Base-by-base conservation (phyloP, 2,329 filamentous ascomycete species). In the Coniochaeta sp. region DNA sequence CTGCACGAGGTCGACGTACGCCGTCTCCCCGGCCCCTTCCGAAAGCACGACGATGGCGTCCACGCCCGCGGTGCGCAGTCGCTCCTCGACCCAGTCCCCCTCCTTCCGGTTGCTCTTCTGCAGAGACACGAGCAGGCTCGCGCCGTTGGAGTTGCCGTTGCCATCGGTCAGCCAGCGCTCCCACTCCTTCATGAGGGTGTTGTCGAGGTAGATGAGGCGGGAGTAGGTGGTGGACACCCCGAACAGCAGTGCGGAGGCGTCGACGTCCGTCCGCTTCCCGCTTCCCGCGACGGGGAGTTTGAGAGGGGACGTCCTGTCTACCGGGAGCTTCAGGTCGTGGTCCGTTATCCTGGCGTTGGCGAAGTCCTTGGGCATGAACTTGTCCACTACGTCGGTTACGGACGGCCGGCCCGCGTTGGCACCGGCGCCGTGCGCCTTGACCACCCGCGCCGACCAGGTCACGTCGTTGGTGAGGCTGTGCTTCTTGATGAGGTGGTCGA, bases 131-230 rank as follows among this genome's bases (percentile, higher is more conserved):
- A 75, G 57, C 12, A 76, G 56, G 5, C 63, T 67, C 3, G 72
- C 73, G 10, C 74, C 74, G 53, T 75, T 76, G 2, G 68, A 69
- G 12, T 59, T 57, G 3, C 66, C 63, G 8, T 63, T 62, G 3
- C 70, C 69, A 42, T 72, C 63, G 0, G 74, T 74, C 51, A 76
- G 65, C 72, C 72, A 76, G 3, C 72, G 65, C 32, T 69, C 62
- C 74, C 73, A 76, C 52, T 71, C 67, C 38, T 62, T 63, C 6
- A 75, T 57, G 38, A 74, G 59, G 9, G 69, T 65, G 51, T 65
- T 66, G 49, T 74, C 65, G 9, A 65, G 60, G 40, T 67, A 65
- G 2, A 62, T 60, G 27, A 77, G 60, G 4, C 72, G 67, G 14
- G 65, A 61, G 51, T 69, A 74, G 12, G 70, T 73, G 0, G 73